phyloP scores from a whole-genome alignment of 108 stramenopile genomes.

The Skeletonema costatum region DNA sequence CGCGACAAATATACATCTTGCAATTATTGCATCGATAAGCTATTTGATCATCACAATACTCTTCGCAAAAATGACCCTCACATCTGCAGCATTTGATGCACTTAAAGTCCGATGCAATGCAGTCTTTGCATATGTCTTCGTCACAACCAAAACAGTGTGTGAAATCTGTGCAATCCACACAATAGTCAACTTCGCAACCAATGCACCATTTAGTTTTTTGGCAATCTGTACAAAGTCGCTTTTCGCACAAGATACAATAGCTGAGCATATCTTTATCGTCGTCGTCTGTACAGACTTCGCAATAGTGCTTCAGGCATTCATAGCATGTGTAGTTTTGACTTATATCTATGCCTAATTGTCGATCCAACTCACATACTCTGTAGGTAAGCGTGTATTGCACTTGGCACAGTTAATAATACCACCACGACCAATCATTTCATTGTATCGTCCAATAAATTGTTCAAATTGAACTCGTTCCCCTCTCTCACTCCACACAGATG shows the following conservation, averaged over 20 bases:
- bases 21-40: too few species aligned
- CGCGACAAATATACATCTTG: too few species aligned
- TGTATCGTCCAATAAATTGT: neutral
- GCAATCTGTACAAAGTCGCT: too few species aligned
- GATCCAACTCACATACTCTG: neutral
- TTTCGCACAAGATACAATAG: neutral
- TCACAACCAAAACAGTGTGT: too few species aligned
- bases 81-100: too few species aligned
- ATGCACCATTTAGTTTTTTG: too few species aligned
- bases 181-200: too few species aligned
- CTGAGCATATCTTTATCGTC: neutral
- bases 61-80: too few species aligned
- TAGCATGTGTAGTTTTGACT: neutral
- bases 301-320: neutral
- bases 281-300: neutral
- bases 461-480: neutral
- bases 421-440: neutral
- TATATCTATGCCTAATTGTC: neutral
- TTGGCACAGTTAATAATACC: neutral
- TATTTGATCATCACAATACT: too few species aligned
- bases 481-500: neutral
- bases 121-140: too few species aligned
- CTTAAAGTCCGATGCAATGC: too few species aligned
- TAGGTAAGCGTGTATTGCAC: neutral
- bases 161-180: too few species aligned